phyloP scores from a whole-genome alignment of 2,329 filamentous ascomycete genomes.

The Fusarium nelsonii region DNA sequence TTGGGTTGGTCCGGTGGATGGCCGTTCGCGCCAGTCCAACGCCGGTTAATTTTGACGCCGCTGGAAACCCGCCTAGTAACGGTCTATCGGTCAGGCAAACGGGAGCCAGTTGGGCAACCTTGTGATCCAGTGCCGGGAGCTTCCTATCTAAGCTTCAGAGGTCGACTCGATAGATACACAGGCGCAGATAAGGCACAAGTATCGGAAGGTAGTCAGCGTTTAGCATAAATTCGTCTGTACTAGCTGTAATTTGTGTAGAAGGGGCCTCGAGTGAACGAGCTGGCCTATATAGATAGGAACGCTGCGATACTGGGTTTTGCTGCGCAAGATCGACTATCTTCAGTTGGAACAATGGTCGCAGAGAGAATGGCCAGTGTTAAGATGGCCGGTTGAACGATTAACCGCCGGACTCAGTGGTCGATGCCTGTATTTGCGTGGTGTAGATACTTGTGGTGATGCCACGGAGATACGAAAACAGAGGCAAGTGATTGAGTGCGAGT shows the following conservation, averaged over 20 bases:
- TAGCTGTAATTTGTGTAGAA: neutral
- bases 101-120: neutral
- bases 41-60: slow-evolving; percentile 13
- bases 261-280: neutral
- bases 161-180: slow-evolving; percentile 4
- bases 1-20: slow-evolving; percentile 19
- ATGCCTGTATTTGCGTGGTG: neutral
- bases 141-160: slow-evolving; percentile 6
- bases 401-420: neutral
- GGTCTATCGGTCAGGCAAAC: slow-evolving; percentile 12
- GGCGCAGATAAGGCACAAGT: neutral
- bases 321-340: neutral
- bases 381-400: neutral
- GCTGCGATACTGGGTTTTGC: neutral
- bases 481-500: neutral
- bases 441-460: slow-evolving; percentile 6
- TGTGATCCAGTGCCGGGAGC: neutral
- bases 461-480: neutral
- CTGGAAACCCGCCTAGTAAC: slow-evolving; percentile 8
- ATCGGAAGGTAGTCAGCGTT: slow-evolving; percentile 2
- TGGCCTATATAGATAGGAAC: neutral
- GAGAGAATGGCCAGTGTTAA: neutral
- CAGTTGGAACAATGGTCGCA: neutral
- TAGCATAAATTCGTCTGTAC: slow-evolving; percentile 1
- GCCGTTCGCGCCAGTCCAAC: slow-evolving; percentile 12